phyloP scores from a whole-genome alignment of 2,329 filamentous ascomycete genomes.

The Geosmithia putterillii region DNA sequence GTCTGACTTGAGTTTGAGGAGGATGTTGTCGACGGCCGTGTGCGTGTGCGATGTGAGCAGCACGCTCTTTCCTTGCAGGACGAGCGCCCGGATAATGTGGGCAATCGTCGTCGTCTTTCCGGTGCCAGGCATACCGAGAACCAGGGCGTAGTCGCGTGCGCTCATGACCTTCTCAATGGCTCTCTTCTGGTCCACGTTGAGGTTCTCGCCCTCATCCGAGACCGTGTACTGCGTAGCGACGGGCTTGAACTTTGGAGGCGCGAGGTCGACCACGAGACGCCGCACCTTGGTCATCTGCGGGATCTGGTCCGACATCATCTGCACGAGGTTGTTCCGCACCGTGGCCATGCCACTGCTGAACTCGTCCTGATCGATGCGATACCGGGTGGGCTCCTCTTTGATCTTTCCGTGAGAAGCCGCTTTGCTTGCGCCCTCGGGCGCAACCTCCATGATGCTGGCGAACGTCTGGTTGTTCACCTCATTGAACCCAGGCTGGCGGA shows the following conservation, averaged over 20 bases:
- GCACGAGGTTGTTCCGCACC: slow-evolving; percentile 85
- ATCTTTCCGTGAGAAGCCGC: slow-evolving; percentile 39
- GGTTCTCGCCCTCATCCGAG: slow-evolving; percentile 41
- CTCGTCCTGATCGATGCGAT: slow-evolving; percentile 92
- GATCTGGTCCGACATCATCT: slow-evolving; percentile 73
- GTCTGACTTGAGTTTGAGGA: slow-evolving; percentile 77
- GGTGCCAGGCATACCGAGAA: slow-evolving; percentile 95
- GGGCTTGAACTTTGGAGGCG: slow-evolving; percentile 60
- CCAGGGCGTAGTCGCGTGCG: slow-evolving; percentile 89
- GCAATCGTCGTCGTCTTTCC: slow-evolving; percentile 98
- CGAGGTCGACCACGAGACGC: slow-evolving; percentile 67
- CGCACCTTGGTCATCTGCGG: slow-evolving; percentile 62
- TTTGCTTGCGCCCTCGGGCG: slow-evolving; percentile 35
- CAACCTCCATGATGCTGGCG: slow-evolving; percentile 81
- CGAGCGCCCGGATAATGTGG: slow-evolving; percentile 85
- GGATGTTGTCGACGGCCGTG: slow-evolving; percentile 94
- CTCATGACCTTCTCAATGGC: slow-evolving; percentile 95
- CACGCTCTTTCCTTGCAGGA: slow-evolving; percentile 83
- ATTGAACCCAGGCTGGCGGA: slow-evolving; percentile 65
- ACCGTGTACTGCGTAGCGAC: slow-evolving; percentile 51
- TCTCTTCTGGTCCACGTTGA: slow-evolving; percentile 78
- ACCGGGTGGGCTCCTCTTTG: slow-evolving; percentile 47
- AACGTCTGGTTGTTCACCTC: slow-evolving; percentile 71
- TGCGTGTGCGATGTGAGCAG: slow-evolving; percentile 93
- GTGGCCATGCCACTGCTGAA: slow-evolving; percentile 97